Evolutionary conservation across 1,284 basidiomycete species (phyloP).

Genomic region (Bjerkandera adusta): DNA sequence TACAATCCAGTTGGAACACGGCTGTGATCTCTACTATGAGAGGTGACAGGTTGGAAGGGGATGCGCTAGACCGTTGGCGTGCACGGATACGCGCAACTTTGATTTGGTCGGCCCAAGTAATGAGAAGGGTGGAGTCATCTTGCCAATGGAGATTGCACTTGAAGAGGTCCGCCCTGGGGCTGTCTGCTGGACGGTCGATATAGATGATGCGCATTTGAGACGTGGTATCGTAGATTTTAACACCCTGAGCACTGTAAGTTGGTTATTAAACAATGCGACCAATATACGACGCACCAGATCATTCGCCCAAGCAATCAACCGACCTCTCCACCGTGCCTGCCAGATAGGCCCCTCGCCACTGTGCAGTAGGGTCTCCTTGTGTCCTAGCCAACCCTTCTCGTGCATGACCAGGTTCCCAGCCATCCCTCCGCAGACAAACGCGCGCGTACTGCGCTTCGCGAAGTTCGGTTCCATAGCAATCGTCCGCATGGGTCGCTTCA

Average conservation of each 20-base stretch:
- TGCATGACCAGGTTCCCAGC: constrained; percentile 83
- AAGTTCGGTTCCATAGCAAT: constrained; percentile 93
- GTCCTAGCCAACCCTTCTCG: constrained; percentile 97
- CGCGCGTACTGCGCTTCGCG: constrained; percentile 76
- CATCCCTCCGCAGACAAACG: constrained; percentile 93
- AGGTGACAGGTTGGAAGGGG: constrained; percentile 46
- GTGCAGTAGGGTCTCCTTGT: constrained; percentile 87
- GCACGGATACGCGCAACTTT: constrained; percentile 84
- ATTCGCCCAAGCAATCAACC: constrained; percentile 95
- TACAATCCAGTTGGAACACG: constrained; percentile 93
- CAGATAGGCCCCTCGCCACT: constrained; percentile 94
- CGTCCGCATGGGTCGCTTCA: constrained; percentile 90
- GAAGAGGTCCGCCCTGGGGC: constrained; percentile 91
- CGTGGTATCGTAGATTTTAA: constrained; percentile 89
- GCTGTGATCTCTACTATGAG: constrained; percentile 84
- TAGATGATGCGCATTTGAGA: constrained; percentile 83
- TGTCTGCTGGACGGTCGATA: constrained; percentile 79
- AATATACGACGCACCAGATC: constrained; percentile 62
- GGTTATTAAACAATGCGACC: background rate
- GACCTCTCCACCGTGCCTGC: constrained; percentile 85
- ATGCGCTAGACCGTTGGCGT: constrained; percentile 46
- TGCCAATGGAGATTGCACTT: constrained; percentile 92
- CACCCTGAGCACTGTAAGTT: constrained; percentile 56
- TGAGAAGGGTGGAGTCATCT: constrained; percentile 85
- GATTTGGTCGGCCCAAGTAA: constrained; percentile 95